Conservation (phyloP, 768 basidiomycete species). For the Hirschioporus abietinus region DNA sequence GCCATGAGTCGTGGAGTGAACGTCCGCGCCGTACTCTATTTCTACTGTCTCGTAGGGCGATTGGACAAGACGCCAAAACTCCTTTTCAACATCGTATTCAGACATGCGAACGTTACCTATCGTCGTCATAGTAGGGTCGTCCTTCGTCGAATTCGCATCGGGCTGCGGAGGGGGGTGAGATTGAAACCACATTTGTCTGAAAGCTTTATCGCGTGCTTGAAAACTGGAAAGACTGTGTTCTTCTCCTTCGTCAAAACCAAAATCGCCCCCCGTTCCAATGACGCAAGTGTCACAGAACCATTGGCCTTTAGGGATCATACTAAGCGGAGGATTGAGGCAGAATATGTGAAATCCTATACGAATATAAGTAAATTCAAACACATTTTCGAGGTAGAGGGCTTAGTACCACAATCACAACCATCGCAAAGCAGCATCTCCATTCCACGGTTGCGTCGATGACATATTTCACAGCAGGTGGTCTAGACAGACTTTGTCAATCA, state of each 20-base stretch:
- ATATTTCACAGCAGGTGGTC: constrained; percentile 85
- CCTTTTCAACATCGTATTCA: constrained; percentile 88
- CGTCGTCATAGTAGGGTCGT: constrained; percentile 48
- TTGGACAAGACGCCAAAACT: constrained; percentile 97
- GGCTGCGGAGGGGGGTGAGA: constrained; percentile 53
- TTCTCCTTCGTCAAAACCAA: constrained; percentile 97
- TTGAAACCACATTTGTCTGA: constrained; percentile 85
- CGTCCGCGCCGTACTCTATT: constrained; percentile 98
- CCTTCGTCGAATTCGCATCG: constrained; percentile 25
- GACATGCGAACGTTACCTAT: constrained; percentile 64
- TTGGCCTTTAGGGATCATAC: constrained; percentile 82
- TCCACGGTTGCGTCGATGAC: constrained; percentile 81
- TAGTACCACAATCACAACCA: constrained; percentile 72
- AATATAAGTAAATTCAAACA: constrained; percentile 10
- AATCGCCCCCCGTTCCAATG: constrained; percentile 88
- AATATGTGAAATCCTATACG: constrained; percentile 89
- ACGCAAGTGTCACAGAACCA: constrained; percentile 96
- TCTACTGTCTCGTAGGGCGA: constrained; percentile 88
- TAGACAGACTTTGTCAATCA: constrained; percentile 20
- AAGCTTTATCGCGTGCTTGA: constrained; percentile 85
- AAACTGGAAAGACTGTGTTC: constrained; percentile 91
- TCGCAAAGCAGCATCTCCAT: constrained; percentile 92
- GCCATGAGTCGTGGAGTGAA: constrained; percentile 95
- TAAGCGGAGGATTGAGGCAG: constrained; percentile 89
- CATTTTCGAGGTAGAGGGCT: constrained; percentile 14